These are phyloP conservation scores for Termitomyces sp. DNA, from an alignment of 768 basidiomycete species.

Conservation along the genomic window DNA sequence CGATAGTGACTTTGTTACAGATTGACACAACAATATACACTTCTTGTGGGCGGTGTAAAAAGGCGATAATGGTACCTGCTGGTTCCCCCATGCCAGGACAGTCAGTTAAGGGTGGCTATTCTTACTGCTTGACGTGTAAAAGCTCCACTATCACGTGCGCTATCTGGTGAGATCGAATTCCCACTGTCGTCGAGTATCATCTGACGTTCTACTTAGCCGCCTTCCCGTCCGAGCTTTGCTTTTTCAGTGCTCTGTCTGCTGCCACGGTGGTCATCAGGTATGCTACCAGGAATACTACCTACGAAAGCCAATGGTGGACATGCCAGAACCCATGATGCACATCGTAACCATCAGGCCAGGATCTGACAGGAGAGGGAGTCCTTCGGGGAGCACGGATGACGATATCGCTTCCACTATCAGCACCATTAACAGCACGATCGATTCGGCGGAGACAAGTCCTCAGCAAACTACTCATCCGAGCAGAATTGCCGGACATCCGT, in stretches of 20 bases:
- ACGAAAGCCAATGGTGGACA: slow-evolving; percentile 52
- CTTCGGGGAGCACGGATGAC: slow-evolving; percentile 25
- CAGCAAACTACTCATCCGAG: slow-evolving; percentile 11
- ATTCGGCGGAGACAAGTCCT: slow-evolving; percentile 21
- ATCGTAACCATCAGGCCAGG: slow-evolving; percentile 11
- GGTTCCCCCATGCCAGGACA: slow-evolving; percentile 27
- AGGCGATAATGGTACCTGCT: slow-evolving; percentile 49
- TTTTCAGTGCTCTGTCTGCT: slow-evolving; percentile 74
- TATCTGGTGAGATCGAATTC: slow-evolving; percentile 59
- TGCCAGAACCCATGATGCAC: slow-evolving; percentile 30
- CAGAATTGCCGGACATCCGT: slow-evolving; percentile 55
- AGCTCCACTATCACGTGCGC: slow-evolving; percentile 50
- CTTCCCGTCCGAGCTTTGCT: slow-evolving; percentile 71
- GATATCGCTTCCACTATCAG: slow-evolving; percentile 22
- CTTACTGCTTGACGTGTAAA: slow-evolving; percentile 60
- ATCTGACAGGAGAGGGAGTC: slow-evolving; percentile 15
- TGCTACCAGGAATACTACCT: slow-evolving; percentile 74
- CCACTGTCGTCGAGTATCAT: background rate
- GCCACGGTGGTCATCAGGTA: slow-evolving; percentile 78
- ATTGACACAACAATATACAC: slow-evolving; percentile 72
- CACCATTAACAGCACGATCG: slow-evolving; percentile 19
- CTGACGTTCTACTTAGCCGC: slow-evolving; percentile 43
- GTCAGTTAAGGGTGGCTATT: slow-evolving; percentile 41
- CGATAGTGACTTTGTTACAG: slow-evolving; percentile 31
- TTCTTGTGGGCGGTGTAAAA: slow-evolving; percentile 67